phyloP scores from a whole-genome alignment of 1,284 basidiomycete species.

The Microstroma glucosiphilum region DNA sequence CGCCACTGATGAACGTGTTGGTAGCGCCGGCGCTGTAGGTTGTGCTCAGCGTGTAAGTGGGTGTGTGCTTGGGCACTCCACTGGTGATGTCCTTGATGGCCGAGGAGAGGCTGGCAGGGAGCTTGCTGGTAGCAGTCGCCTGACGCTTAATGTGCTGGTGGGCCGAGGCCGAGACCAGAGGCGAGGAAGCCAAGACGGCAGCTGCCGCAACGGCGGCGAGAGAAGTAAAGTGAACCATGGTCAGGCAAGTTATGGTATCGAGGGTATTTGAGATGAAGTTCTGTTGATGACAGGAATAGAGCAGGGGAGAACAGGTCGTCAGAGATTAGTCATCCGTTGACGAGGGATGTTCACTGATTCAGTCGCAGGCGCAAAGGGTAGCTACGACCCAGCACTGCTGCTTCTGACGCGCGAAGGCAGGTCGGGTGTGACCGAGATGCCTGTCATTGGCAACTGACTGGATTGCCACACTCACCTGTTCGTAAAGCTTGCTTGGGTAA shows the following conservation, averaged over 20 bases:
- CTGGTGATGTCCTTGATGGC: constrained; percentile 31
- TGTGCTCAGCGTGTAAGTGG: constrained; percentile 29
- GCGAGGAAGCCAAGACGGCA: neutral
- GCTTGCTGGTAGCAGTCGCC: constrained; percentile 18
- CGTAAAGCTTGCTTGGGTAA: too few relatives aligned
- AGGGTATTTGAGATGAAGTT: neutral
- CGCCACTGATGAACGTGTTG: constrained; percentile 37
- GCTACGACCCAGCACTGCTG: too few relatives aligned
- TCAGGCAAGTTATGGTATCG: neutral
- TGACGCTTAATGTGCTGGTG: neutral
- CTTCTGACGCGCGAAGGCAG: too few relatives aligned
- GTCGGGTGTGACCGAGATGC: too few relatives aligned
- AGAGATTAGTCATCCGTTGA: too few relatives aligned
- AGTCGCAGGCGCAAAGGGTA: too few relatives aligned
- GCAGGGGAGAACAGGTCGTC: too few relatives aligned
- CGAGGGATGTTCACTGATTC: too few relatives aligned
- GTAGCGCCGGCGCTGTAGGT: constrained; percentile 31
- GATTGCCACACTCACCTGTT: too few relatives aligned
- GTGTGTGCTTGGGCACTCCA: constrained; percentile 22
- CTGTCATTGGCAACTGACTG: too few relatives aligned
- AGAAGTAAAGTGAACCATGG: neutral
- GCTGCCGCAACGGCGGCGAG: neutral
- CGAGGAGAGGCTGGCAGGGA: constrained; percentile 29
- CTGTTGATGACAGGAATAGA: too few relatives aligned
- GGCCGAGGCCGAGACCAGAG: constrained; percentile 1